Conservation (phyloP, 768 basidiomycete species). For the Clitopilus passeckerianus region DNA sequence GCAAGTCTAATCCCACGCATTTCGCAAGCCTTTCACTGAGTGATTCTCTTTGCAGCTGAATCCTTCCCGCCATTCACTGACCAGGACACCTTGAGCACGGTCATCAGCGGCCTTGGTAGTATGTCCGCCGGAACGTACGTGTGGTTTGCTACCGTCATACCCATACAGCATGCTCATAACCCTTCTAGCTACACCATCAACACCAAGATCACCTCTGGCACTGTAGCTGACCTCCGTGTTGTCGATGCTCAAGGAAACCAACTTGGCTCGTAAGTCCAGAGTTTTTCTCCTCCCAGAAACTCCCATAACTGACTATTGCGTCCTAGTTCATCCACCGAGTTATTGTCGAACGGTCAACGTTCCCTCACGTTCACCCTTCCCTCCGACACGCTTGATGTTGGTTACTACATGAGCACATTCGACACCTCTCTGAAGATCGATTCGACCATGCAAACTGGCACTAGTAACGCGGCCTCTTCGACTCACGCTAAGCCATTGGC, state of each 20-base stretch:
- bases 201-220: slow-evolving; percentile 6
- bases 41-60: slow-evolving; percentile 2
- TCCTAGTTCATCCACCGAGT: neutral
- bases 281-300: neutral
- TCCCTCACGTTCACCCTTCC: slow-evolving; percentile 7
- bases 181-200: slow-evolving; percentile 7
- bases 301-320: neutral
- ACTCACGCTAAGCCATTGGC: neutral
- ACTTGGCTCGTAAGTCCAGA: slow-evolving; percentile 2
- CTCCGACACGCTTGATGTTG: slow-evolving; percentile 3
- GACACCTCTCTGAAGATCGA: slow-evolving; percentile 8
- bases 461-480: neutral
- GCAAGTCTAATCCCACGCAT: neutral
- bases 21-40: neutral
- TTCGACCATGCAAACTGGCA: slow-evolving; percentile 7
- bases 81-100: slow-evolving; percentile 6
- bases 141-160: neutral
- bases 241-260: slow-evolving; percentile 9
- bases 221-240: slow-evolving; percentile 7
- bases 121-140: slow-evolving; percentile 11
- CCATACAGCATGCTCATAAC: neutral
- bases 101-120: slow-evolving; percentile 8
- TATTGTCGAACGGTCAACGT: slow-evolving; percentile 3
- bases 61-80: slow-evolving; percentile 10
- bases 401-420: slow-evolving; percentile 10